phyloP scores from a whole-genome alignment of 371 early-diverging fungal species.

The Conidiobolus incongruus region DNA sequence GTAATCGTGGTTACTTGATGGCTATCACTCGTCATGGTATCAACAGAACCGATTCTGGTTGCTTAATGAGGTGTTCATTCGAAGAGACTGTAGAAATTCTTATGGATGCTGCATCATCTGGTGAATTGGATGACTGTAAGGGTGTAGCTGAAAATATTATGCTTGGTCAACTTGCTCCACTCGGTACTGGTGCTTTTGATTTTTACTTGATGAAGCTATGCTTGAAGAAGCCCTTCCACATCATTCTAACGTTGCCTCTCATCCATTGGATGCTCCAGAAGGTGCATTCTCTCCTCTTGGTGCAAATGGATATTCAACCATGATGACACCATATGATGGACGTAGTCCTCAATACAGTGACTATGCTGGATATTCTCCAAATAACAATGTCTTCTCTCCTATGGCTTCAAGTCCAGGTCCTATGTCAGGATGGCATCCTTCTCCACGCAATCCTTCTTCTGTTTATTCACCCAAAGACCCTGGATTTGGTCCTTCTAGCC shows the following conservation, averaged over 20 bases:
- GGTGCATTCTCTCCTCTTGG: conserved; percentile 8
- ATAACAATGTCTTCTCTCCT: background rate
- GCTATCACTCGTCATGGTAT: conserved; percentile 99
- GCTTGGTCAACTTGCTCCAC: conserved; percentile 94
- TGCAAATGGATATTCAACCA: conserved; percentile 8
- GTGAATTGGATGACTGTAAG: conserved; percentile 82
- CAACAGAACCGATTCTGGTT: conserved; percentile 92
- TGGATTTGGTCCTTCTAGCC: conserved; percentile 56
- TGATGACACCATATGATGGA: conserved; percentile 33
- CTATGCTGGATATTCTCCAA: conserved; percentile 5
- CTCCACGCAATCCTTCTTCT: conserved; percentile 16
- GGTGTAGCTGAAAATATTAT: conserved; percentile 98
- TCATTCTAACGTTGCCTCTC: conserved; percentile 11
- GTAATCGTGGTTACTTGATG: conserved; percentile 80
- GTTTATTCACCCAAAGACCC: conserved; percentile 61
- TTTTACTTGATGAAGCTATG: conserved; percentile 82
- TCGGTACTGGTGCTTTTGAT: conserved; percentile 95
- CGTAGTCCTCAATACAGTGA: conserved; percentile 29
- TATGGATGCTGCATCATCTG: conserved; percentile 89
- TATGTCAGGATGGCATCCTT: conserved; percentile 9
- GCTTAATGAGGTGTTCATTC: conserved; percentile 94
- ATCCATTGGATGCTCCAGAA: conserved; percentile 8
- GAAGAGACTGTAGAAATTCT: conserved; percentile 99
- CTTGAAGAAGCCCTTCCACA: conserved; percentile 29
- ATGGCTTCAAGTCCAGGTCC: conserved; percentile 1